These are phyloP conservation scores for Waltergamsia citrina DNA, from an alignment of 2,329 filamentous ascomycete genomes.

Conservation along the genomic window DNA sequence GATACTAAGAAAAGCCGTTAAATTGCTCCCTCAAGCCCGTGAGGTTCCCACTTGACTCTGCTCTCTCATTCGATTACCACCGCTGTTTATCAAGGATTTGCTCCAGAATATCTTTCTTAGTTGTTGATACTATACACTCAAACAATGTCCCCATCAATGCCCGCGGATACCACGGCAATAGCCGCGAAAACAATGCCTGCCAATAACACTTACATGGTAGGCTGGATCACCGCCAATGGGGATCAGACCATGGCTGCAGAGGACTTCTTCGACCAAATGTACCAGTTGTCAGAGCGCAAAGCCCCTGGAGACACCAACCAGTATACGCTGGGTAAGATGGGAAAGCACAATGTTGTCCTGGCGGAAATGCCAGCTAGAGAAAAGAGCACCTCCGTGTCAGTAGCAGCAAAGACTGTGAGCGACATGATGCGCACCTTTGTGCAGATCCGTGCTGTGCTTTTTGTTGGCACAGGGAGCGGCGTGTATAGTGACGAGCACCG, in stretches of 20 bases:
- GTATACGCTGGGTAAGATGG: background rate
- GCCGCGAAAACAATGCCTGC: too few relatives aligned
- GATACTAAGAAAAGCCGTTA: too few relatives aligned
- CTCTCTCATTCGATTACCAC: too few relatives aligned
- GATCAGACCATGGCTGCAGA: constrained; percentile 26
- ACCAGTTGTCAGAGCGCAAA: constrained; percentile 7
- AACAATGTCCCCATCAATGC: too few relatives aligned
- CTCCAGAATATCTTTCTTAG: too few relatives aligned
- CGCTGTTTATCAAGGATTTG: too few relatives aligned
- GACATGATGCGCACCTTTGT: constrained; percentile 18
- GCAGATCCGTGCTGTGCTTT: constrained; percentile 15
- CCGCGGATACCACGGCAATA: too few relatives aligned
- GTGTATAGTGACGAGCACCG: constrained; percentile 17
- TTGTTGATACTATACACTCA: too few relatives aligned
- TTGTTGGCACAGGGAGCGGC: constrained; percentile 24
- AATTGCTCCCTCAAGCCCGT: too few relatives aligned
- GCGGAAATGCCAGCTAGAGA: constrained; percentile 12
- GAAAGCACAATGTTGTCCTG: constrained; percentile 23
- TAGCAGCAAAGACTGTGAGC: constrained; percentile 14
- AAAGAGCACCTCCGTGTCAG: constrained; percentile 14
- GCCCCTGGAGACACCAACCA: background rate
- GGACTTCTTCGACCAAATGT: constrained; percentile 26
- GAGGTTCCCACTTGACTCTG: too few relatives aligned
- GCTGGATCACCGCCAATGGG: constrained; percentile 31
- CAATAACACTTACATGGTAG: constrained; percentile 33